Evolutionary conservation across 2,329 filamentous ascomycete species (phyloP).

Genomic region (Microsporum audouinii): DNA sequence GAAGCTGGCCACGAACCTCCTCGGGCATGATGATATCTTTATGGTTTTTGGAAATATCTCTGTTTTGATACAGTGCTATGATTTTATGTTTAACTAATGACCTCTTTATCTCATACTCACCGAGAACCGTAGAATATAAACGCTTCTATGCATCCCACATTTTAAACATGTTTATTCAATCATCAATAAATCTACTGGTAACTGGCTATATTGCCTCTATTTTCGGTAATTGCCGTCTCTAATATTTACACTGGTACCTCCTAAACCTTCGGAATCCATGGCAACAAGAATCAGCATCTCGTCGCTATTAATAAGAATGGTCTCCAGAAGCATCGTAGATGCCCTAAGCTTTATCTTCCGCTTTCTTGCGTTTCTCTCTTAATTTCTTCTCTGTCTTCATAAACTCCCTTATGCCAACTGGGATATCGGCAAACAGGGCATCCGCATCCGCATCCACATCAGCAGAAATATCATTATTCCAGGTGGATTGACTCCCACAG

Average conservation of each 20-base stretch:
- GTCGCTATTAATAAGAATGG: too few species aligned
- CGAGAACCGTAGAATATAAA: not conserved
- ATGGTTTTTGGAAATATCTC: not conserved
- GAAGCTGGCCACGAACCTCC: not conserved
- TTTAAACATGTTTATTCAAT: too few species aligned
- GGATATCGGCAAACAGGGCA: slow-evolving; percentile 66
- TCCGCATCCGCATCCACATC: slow-evolving; percentile 23
- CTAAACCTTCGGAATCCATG: not conserved
- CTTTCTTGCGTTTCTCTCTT: slow-evolving; percentile 56
- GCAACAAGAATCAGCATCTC: too few species aligned
- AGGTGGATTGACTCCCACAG: slow-evolving; percentile 60
- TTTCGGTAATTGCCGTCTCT: not conserved
- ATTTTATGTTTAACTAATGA: not conserved
- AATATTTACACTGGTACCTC: not conserved
- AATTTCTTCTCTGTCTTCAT: slow-evolving; percentile 94
- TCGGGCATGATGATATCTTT: not conserved
- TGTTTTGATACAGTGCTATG: not conserved
- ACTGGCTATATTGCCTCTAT: too few species aligned
- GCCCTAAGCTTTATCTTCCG: slow-evolving; percentile 18
- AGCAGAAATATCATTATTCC: slow-evolving; percentile 39
- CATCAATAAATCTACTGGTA: too few species aligned
- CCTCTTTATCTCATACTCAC: not conserved
- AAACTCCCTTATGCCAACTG: slow-evolving; percentile 88
- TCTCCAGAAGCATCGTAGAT: not conserved
- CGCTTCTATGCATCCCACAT: not conserved